Base-by-base conservation (phyloP, 2,329 filamentous ascomycete genomes). In the Fusarium metavorans region DNA sequence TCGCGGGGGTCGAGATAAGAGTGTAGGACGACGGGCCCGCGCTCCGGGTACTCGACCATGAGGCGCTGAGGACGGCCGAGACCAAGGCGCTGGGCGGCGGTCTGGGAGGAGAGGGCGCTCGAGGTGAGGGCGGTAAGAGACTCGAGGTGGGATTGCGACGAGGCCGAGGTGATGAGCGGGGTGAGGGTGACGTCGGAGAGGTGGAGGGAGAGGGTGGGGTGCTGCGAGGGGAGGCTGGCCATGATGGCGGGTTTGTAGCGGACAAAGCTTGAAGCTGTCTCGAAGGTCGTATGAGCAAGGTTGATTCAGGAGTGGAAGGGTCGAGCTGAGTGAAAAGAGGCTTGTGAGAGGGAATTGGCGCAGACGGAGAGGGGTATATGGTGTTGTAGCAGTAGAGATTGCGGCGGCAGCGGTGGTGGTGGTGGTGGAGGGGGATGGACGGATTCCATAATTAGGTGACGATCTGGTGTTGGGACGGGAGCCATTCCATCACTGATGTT, bases 121-220 rank as follows among this genome's bases (percentile, higher is more conserved):
- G 85, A 84, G 35, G 89, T 85, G 48, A 92, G 85, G 6, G 84
- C 80, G 8, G 87, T 85, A 61, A 92, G 86, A n/a, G 88, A 84
- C 61, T 86, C 83, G 67, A 86, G 84, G 64, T 86, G 85, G 8
- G 81, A 80, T 63, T 81, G 81, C 25, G 84, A 83, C 62, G 82
- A 83, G 67, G 87, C 86, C 32, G 88, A 89, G 23, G 87, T 88
- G 78, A 92, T 85, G 73, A 92, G 85, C 35, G 90, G 88, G 6
- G 88, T 89, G 73, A 90, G 86, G 69, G 87, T 83, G 68, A 86
- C 83, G 84, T 91, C 90, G 74, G 88, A 86, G 68, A 92, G 86
- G 84, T 90, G 88, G 71, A 90, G 84, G 74, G 87, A 84, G 63
- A 90, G 84, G 68, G 83, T 80, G 39, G 88, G 88, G 80, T 88